Conservation (phyloP, 2,329 filamentous ascomycete species). For the Periconia sp. region DNA sequence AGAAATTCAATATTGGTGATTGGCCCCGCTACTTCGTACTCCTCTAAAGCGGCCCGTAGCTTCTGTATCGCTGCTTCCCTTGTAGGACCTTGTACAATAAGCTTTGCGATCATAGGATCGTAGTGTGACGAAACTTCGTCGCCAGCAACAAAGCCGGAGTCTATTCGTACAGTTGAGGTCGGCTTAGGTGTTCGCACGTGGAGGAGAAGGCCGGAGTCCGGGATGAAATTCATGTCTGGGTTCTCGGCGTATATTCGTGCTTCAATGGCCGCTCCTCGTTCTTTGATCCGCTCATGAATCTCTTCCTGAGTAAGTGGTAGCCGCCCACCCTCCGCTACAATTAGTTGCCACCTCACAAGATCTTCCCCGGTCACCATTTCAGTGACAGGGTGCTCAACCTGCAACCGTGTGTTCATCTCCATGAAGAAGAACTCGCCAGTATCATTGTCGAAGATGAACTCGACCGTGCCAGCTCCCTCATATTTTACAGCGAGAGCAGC, state of each 20-base stretch:
- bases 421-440: slow-evolving; percentile 72
- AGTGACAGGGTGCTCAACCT: slow-evolving; percentile 96
- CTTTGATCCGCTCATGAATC: slow-evolving; percentile 72
- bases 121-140: slow-evolving; percentile 94
- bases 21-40: slow-evolving; percentile 91
- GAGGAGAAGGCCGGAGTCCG: slow-evolving; percentile 86
- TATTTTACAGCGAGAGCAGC: slow-evolving; percentile 69
- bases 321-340: slow-evolving; percentile 75
- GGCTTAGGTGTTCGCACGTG: slow-evolving; percentile 77
- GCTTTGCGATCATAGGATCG: slow-evolving; percentile 98
- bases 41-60: slow-evolving; percentile 77
- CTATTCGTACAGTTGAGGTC: slow-evolving; percentile 80
- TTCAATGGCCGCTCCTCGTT: slow-evolving; percentile 87
- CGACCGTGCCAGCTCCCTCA: slow-evolving; percentile 70
- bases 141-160: slow-evolving; percentile 89
- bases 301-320: slow-evolving; percentile 70
- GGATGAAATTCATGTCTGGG: slow-evolving; percentile 88
- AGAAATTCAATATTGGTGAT: slow-evolving; percentile 97
- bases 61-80: slow-evolving; percentile 83
- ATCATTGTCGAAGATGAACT: slow-evolving; percentile 74
- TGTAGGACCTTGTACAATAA: slow-evolving; percentile 85
- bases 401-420: slow-evolving; percentile 81
- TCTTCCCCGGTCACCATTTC: slow-evolving; percentile 79
- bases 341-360: slow-evolving; percentile 93
- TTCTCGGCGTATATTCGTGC: slow-evolving; percentile 97